Base-by-base conservation (phyloP, 2,329 filamentous ascomycete genomes). In the Kalaharituber pfeilii region DNA sequence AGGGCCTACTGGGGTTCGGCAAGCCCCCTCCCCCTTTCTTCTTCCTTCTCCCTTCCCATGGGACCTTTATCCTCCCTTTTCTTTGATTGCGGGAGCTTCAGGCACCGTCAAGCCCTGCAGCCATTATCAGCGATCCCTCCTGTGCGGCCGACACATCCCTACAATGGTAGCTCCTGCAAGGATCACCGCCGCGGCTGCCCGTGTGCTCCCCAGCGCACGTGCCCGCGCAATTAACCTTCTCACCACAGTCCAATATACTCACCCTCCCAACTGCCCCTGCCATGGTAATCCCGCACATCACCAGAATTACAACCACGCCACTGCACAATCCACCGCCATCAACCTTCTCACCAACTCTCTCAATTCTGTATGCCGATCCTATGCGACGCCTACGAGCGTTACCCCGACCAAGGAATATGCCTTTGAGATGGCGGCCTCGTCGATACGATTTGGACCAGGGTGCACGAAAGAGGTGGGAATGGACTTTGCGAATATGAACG, bases 391-490 rank as follows among this genome's bases (percentile, higher is more conserved):
- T 0, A 71, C 83, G 26, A 81, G 86, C 64, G 70, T 75, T 7
- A 75, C 77, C 2, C 77, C 80, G 60, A 78, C 87, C 65, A 94
- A 93, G 67, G 91, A 98, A 68, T 98, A 98, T 71, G 91, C 91
- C 13, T 98, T 98, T 66, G 91, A 98, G 69, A 94, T 98, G 89
- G 91, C 91, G 0, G 29, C 91, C 1, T 94, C 86, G 1, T 86
- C 83, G 26, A 95, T 98, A 65, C 80, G 91, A 11, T 98, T 96
- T 64, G 91, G 91, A 0, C 86, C 86, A 0, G 91, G 91, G 5
- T 84, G 83, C 54, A 98, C 91, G 24, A 86, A 86, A 68, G 91
- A 98, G 69, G 87, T 98, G 20, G 91, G 91, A 60, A 96, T 96
- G 91, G 91, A 98, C 69, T 81, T 96, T 62, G 82, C 80, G 70